Evolutionary conservation across 169 alveolate genomes (phyloP).

Genomic region (Plasmodium cynomolgi): DNA sequence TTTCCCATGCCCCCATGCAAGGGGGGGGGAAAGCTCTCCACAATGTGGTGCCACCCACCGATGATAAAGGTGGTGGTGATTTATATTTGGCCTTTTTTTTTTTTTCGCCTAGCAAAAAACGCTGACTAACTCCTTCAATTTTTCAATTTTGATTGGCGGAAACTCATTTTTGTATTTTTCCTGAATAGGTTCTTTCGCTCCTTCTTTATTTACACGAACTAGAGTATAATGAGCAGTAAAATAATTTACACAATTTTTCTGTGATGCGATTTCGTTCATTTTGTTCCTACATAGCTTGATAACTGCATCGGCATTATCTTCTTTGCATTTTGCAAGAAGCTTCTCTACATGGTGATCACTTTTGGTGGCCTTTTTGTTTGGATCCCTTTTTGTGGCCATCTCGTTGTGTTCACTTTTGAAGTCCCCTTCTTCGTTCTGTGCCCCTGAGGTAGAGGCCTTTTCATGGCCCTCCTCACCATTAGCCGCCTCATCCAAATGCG

Average conservation of each 20-base stretch:
- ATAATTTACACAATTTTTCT: slow-evolving; percentile 9
- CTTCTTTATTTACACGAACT: slow-evolving; percentile 17
- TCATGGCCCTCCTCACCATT: neutral
- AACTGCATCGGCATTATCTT: neutral
- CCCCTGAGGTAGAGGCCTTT: neutral
- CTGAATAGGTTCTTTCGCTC: neutral
- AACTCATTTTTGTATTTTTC: slow-evolving; percentile 7
- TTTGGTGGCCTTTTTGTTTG: neutral
- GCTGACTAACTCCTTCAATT: neutral
- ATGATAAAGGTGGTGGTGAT: neutral
- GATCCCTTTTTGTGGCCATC: neutral
- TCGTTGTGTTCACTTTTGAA: neutral
- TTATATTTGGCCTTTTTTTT: neutral
- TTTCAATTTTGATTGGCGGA: slow-evolving; percentile 18
- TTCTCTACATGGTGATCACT: neutral
- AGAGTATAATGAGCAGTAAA: slow-evolving; percentile 10
- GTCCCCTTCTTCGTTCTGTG: neutral
- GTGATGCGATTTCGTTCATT: neutral
- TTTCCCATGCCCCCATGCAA: neutral
- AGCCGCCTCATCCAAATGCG: neutral
- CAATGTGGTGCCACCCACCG: neutral
- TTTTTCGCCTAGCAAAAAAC: slow-evolving; percentile 10
- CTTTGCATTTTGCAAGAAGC: slow-evolving; percentile 1
- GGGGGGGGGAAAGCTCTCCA: neutral
- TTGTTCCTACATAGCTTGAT: neutral